Evolutionary conservation across 495 filamentous ascomycete genomes (phyloP), one percentile per base, ranked within the genome.

Genomic region (Gamarada debralockiae): DNA sequence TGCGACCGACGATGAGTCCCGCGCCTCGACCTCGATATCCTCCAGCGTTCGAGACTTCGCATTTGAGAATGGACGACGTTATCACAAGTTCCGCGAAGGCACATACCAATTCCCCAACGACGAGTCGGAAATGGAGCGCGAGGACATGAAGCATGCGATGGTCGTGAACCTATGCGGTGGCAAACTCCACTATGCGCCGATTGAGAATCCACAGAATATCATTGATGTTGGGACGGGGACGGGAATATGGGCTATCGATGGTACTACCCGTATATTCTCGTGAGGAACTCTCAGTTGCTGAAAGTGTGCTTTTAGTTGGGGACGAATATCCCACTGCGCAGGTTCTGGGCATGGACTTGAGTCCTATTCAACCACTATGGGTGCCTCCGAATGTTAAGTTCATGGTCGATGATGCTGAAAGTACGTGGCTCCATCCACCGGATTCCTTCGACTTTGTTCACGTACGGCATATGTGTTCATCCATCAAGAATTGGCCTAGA

Each of bases 31-130:
- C 33, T 36, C 33, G 12, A 12, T 36, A 1, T 71, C 72, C 9
- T 70, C 64, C n/a, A n/a, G n/a, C 40, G 59, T 76, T 45, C 67
- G 62, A 45, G 61, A 71, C 27, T 69, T 73, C 52, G 3, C 15
- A 2, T 39, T 24, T 23, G 77, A 82, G 60, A 79, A 83, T 58
- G 78, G 79, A 5, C 66, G 81, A n/a, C 70, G 80, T 18, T 84
- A 82, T 58, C 78, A 82, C 41, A 66, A 68, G 15, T 81, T 75
- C 56, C 68, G 68, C 15, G 67, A 77, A 52, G 78, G 80, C 13
- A 61, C 67, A 33, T 82, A 84, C 54, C 58, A 68, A 1, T 63
- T 82, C 37, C 59, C 59, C 27, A 62, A 62, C 33, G 59, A 62
- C 25, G 46, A 55, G 18, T 10, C 13, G 15, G 59, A 49, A 41